Percentiles rank a stretch among this genome's conserved stretches.
phyloP scores from a whole-genome alignment of 1,139 yeast species.

The Nakaseomyces uthaithaninus region DNA sequence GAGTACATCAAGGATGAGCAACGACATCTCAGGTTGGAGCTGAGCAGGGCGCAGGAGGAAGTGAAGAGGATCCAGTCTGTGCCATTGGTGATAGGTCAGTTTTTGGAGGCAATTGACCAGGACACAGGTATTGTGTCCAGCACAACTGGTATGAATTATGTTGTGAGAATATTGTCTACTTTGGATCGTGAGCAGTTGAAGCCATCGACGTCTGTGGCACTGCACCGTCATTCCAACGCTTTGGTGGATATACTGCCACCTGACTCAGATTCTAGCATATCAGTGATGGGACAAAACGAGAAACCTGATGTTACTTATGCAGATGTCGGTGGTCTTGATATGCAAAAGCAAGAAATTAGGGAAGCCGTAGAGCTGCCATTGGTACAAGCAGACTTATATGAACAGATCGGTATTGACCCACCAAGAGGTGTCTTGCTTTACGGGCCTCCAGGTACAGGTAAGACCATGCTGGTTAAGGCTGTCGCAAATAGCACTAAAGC shows the following conservation, averaged over 20 bases:
- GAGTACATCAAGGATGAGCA: slow-evolving; percentile 97
- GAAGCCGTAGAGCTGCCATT: slow-evolving; percentile 97
- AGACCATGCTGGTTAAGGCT: slow-evolving; percentile 97
- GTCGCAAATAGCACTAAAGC: slow-evolving; percentile 97
- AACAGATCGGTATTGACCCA: slow-evolving; percentile 97
- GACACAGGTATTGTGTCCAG: slow-evolving; percentile 94
- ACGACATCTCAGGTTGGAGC: slow-evolving; percentile 88
- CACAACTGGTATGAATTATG: slow-evolving; percentile 95
- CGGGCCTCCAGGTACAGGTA: slow-evolving; percentile 99
- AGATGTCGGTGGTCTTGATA: slow-evolving; percentile 97
- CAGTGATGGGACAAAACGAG: slow-evolving; percentile 90
- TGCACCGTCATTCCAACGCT: slow-evolving; percentile 97
- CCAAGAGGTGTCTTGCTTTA: slow-evolving; percentile 95
- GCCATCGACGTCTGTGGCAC: slow-evolving; percentile 91
- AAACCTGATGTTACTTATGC: slow-evolving; percentile 76
- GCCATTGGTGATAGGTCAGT: slow-evolving; percentile 96
- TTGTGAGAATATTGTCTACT: slow-evolving; percentile 88
- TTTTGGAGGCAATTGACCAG: slow-evolving; percentile 94
- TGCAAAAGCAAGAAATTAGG: slow-evolving; percentile 97
- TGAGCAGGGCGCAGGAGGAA: slow-evolving; percentile 95
- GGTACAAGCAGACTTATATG: slow-evolving; percentile 90
- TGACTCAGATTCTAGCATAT: slow-evolving; percentile 94
- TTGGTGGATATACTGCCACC: slow-evolving; percentile 96
- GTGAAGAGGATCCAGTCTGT: slow-evolving; percentile 96
- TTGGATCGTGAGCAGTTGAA: slow-evolving; percentile 89